Evolutionary conservation across 768 basidiomycete species (phyloP), one percentile per base, ranked within the genome.

Genomic region (Tylopilus sp.): DNA sequence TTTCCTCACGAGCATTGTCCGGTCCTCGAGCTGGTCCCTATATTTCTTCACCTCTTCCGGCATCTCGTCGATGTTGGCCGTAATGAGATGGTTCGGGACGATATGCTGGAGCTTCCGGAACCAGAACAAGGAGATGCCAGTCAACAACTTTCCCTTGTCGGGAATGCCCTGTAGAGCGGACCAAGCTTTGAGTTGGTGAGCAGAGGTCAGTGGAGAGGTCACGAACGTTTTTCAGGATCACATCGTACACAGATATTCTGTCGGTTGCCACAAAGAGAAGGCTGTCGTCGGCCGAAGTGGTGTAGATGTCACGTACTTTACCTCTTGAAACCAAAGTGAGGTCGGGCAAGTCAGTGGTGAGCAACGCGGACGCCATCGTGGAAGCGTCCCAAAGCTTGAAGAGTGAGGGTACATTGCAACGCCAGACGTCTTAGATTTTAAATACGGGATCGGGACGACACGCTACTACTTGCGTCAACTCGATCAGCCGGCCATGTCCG

Each of bases 271-370:
- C 87, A 67, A 98, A 98, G 37, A 99, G 80, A 19, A 99, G 80
- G 59, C 83, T 79, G 48, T 84, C 78, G 21, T 80, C 77, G 7
- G 83, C 84, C 6, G 86, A 84, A 13, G 83, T 86, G 29, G 80
- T 63, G 72, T 99, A 98, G 65, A 99, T 86, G 71, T 98, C 96
- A 52, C 97, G 84, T 21, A 99, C 97, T 80, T 99, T 99, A 53
- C 97, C 97, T 67, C 79, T 84, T 2, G 92, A 93, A 29, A 98
- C 53, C 3, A 98, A 74, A 24, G 74, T 79, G 46, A 97, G 77
- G 24, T 67, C 75, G 19, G 82, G 81, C 5, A 89, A 72, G 62
- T 86, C 62, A 6, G 85, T 82, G 45, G 78, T 70, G 37, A 80
- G 78, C 26, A 87, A 67, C 9, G 81, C 74, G 31, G 58, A 52